phyloP scores from a whole-genome alignment of 148 eudicot species.

The Arbutus unedo region DNA sequence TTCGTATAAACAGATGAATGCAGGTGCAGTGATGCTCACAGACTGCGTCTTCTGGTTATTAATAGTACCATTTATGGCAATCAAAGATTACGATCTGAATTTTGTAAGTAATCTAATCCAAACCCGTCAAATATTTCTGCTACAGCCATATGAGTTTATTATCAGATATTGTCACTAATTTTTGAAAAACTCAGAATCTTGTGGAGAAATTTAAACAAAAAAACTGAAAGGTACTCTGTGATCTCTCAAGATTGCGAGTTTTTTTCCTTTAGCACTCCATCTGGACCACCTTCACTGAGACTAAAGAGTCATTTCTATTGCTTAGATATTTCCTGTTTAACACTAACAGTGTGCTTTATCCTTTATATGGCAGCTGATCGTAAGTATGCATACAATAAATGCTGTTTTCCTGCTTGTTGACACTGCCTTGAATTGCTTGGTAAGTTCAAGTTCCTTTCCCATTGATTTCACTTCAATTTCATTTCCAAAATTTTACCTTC shows the following conservation, averaged over 20 bases:
- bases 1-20: conserved; percentile 58
- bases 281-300: background rate
- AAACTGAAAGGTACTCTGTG: background rate
- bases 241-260: background rate
- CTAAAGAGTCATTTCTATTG: background rate
- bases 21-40: conserved; percentile 90
- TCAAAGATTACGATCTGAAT: conserved; percentile 28
- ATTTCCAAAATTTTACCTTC: background rate
- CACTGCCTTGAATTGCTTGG: conserved; percentile 76
- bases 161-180: background rate
- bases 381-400: conserved; percentile 84
- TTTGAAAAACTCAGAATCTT: background rate
- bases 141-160: background rate
- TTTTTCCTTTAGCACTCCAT: background rate
- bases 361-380: conserved; percentile 48
- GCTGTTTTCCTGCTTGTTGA: conserved; percentile 83
- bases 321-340: background rate
- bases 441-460: conserved; percentile 28
- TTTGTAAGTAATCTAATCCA: conserved; percentile 16
- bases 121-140: background rate
- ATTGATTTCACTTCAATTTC: background rate
- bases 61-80: conserved; percentile 66
- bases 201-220: too few relatives aligned
- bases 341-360: background rate
- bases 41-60: conserved; percentile 83